Conservation (phyloP, 2,329 filamentous ascomycete genomes). For the Stemphylium lycopersici region DNA sequence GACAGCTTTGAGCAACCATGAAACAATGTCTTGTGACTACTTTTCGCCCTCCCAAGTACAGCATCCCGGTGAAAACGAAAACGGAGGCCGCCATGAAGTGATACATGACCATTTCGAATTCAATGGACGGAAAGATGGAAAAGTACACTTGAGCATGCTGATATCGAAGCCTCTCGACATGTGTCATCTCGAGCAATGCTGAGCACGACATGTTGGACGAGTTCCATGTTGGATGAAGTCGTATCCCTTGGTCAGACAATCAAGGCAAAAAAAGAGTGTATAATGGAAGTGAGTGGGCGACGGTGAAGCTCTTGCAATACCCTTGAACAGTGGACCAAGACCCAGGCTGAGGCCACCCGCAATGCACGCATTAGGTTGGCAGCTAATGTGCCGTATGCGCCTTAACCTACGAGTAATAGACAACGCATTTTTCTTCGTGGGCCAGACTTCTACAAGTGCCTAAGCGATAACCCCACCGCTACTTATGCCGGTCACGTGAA, state of each 20-base stretch:
- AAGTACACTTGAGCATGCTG: constrained; percentile 22
- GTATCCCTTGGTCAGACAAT: background rate
- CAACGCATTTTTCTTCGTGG: no score
- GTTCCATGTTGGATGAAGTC: background rate
- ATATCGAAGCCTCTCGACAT: constrained; percentile 3
- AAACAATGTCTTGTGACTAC: constrained; percentile 46
- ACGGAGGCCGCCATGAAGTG: constrained; percentile 26
- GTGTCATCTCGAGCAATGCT: background rate
- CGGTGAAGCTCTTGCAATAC: no score
- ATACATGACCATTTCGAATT: constrained; percentile 35
- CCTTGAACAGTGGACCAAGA: no score
- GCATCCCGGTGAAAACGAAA: constrained; percentile 15
- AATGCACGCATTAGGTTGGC: no score
- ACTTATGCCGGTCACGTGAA: no score
- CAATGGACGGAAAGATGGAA: constrained; percentile 28
- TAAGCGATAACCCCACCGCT: no score
- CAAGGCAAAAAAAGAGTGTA: background rate
- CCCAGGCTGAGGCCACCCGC: no score
- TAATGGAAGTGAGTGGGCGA: no score
- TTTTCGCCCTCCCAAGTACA: constrained; percentile 25
- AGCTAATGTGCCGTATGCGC: no score
- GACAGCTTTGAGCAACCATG: constrained; percentile 50
- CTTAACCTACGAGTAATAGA: no score
- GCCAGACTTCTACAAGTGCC: no score
- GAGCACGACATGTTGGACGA: constrained; percentile 1